Percentiles rank a stretch among this genome's conserved stretches.
These are phyloP conservation scores for Ophiocordyceps camponoti-saundersi DNA, from an alignment of 2,329 filamentous ascomycete species.

Conservation along the genomic window DNA sequence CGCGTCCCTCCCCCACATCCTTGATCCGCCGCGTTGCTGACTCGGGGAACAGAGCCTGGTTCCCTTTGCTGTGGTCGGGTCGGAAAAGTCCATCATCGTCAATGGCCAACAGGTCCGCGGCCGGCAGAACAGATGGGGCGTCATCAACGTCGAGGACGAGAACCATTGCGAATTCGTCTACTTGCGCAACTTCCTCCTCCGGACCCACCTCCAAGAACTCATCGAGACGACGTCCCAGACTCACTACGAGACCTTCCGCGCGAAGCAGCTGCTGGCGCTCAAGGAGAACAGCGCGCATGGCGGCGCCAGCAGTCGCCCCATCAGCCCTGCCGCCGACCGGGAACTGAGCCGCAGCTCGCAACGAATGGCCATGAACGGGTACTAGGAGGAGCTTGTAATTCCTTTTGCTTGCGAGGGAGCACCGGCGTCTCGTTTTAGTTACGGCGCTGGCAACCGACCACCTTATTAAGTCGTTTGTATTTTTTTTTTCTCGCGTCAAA, in stretches of 20 bases:
- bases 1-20: neutral
- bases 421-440: conserved; percentile 16
- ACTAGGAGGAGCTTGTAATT: conserved; percentile 40
- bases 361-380: conserved; percentile 97
- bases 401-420: conserved; percentile 12
- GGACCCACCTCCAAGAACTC: conserved; percentile 94
- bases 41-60: conserved; percentile 55
- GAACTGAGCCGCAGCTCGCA: conserved; percentile 95
- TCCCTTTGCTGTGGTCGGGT: conserved; percentile 94
- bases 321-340: conserved; percentile 85
- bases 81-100: conserved; percentile 94
- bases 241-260: conserved; percentile 99
- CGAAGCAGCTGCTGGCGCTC: conserved; percentile 92
- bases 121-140: conserved; percentile 97
- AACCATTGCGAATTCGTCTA: conserved; percentile 99
- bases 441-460: conserved; percentile 3
- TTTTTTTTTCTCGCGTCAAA: no score
- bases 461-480: conserved; percentile 7
- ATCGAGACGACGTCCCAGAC: conserved; percentile 99
- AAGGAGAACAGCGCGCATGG: conserved; percentile 93
- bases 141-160: conserved; percentile 99
- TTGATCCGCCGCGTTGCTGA: neutral
- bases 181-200: conserved; percentile 93
- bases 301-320: conserved; percentile 65
- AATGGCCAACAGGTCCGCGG: conserved; percentile 94